Base-by-base conservation (phyloP, 768 basidiomycete genomes). In the Leccinum aurantiacum region DNA sequence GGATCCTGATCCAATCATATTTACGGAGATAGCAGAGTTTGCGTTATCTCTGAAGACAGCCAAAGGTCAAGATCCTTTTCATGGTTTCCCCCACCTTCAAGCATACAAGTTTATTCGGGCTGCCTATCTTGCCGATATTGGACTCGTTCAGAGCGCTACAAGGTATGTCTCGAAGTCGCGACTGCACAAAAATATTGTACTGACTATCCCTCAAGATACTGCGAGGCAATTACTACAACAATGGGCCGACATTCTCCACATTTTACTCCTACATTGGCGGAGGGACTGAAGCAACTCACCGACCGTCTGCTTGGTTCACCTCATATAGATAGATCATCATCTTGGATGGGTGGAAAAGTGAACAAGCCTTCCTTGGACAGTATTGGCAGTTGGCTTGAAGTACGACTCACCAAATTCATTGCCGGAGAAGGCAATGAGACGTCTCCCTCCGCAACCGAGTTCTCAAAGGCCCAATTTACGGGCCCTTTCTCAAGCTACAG, bases 401-500 rank as follows among this genome's bases (percentile, higher is more conserved):
- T 91, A 13, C 85, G 90, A 17, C 85, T 99, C 69, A 93, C 93
- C 15, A 95, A 95, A 70, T 88, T 99, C 65, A 94, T 99, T 60
- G 92, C 95, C 9, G 97, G 96, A 2, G 95, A 97, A 54, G 83
- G 80, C n/a, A 90, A 90, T 41, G 73, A 75, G 33, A 71, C 77
- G 10, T 65, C 73, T 25, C 69, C 74, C 14, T 76, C 78, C 15
- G 74, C 82, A 11, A 68, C 38, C 35, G 74, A 78, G 6, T 54
- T 65, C 1, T 69, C 64, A 47, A 78, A 77, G 56, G 62, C 74
- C 15, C 76, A 79, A 53, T 78, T 77, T 65, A 75, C 83, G 6
- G 96, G 95, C 4, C 92, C 96, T 8, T 98, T 98, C 75, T 86
- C 93, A 27, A 93, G 93, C 65, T 98, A 91, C 76, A 94, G 90